Evolutionary conservation across 257 asterid species (phyloP), one percentile per base, ranked within the genome.

Genomic region (Cynanchum wilfordii): DNA sequence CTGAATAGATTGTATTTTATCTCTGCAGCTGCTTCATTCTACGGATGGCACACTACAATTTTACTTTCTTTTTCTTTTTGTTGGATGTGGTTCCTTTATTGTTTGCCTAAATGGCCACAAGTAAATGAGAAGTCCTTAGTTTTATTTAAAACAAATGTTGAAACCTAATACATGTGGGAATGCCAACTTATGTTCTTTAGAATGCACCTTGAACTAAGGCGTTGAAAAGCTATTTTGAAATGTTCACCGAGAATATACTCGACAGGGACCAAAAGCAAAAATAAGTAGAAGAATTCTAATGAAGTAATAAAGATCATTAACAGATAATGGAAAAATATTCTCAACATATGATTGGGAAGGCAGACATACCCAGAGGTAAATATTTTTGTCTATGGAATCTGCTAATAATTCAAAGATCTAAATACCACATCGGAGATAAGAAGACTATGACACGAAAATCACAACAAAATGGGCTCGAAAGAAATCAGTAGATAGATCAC

Each of bases 21-120:
- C 97, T 89, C 74, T 95, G 96, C 87, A 90, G 95, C 90, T 87
- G 92, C 87, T 95, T 95, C 96, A 95, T 84, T 78, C 92, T 90
- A 62, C 96, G 93, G n/a, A 88, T 84, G 62, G 69, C 89, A 70
- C 99, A 97, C 88, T 88, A 85, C 84, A 91, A 81, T 82, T 95
- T 95, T 56, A 97, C 97, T 84, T 90, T 85, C 92, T 95, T 95
- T 88, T 95, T 95, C 95, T 89, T 95, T 84, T 92, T 95, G 88
- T 98, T 95, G 64, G 99, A 77, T 69, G 88, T 65, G 63, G 99
- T 95, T 69, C 99, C 99, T 84, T 89, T 88, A 75, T 92, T 87
- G 76, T 73, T 87, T 76, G 99, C 98, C 99, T 92, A 75, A 63
- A 79, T 57, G 68, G 66, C 27, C 62, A 78, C 78, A 66, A 45